Evolutionary conservation across 2,329 filamentous ascomycete species (phyloP).

Genomic region (Ascochyta rabiei): DNA sequence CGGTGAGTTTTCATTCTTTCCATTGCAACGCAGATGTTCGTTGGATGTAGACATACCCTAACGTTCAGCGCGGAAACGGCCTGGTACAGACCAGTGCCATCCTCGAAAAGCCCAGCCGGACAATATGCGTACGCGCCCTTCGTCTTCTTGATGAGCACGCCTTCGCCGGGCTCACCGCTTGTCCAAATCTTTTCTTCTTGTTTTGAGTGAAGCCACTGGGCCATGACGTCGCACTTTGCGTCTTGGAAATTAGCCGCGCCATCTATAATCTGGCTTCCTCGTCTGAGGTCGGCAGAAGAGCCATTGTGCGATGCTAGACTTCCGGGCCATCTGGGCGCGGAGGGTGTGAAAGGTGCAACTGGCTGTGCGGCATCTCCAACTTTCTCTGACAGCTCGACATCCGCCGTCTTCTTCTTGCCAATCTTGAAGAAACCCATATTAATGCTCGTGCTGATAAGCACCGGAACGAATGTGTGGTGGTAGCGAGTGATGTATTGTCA

Average conservation of each 20-base stretch:
- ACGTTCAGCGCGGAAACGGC: constrained; percentile 60
- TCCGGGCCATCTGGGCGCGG: constrained; percentile 12
- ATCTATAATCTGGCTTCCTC: background rate
- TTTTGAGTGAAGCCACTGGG: constrained; percentile 67
- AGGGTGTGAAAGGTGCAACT: background rate
- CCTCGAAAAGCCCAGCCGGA: constrained; percentile 54
- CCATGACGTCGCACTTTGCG: constrained; percentile 65
- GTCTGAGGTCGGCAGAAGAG: constrained; percentile 4
- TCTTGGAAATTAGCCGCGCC: constrained; percentile 36
- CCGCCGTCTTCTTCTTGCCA: constrained; percentile 15
- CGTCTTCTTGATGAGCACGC: constrained; percentile 61
- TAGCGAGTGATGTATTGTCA: background rate
- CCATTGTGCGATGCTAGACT: constrained; percentile 4
- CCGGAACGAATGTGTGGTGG: background rate
- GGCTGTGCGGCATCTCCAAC: background rate
- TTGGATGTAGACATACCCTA: constrained; percentile 49
- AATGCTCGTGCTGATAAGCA: constrained; percentile 3
- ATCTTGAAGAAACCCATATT: constrained; percentile 20
- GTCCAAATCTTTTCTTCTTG: constrained; percentile 64
- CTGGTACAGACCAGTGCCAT: constrained; percentile 57
- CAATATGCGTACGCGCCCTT: constrained; percentile 60
- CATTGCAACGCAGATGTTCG: background rate
- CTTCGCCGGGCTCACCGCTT: constrained; percentile 56
- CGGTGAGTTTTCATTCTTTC: background rate
- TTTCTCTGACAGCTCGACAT: constrained; percentile 16